phyloP scores from a whole-genome alignment of 1,284 basidiomycete species.

The Pterula multifida region DNA sequence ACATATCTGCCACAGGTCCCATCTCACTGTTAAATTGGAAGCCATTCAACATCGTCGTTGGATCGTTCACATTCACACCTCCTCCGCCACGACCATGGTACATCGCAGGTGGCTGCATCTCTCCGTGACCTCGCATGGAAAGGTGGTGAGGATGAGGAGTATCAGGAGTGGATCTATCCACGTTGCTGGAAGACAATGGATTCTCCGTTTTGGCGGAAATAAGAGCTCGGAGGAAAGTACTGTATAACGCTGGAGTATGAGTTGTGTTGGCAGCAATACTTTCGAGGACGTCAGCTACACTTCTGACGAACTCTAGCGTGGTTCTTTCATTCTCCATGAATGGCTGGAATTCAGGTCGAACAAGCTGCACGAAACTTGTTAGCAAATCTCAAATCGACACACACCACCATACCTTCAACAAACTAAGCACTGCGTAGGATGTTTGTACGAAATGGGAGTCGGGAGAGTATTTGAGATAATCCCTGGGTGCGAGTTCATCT shows the following conservation, averaged over 20 bases:
- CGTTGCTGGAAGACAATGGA: background rate
- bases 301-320: slow-evolving; percentile 62
- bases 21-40: slow-evolving; percentile 70
- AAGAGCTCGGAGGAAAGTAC: slow-evolving; percentile 73
- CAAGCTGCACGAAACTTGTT: slow-evolving; percentile 44
- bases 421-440: slow-evolving; percentile 78
- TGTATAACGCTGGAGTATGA: slow-evolving; percentile 83
- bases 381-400: slow-evolving; percentile 6
- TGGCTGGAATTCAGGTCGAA: slow-evolving; percentile 70
- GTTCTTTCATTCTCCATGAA: slow-evolving; percentile 66
- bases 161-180: slow-evolving; percentile 2
- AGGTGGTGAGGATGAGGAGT: background rate
- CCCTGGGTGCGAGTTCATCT: slow-evolving; percentile 65
- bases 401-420: slow-evolving; percentile 60
- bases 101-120: slow-evolving; percentile 1
- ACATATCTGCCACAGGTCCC: slow-evolving; percentile 67
- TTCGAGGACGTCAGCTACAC: slow-evolving; percentile 73
- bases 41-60: slow-evolving; percentile 23
- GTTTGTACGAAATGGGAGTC: slow-evolving; percentile 90
- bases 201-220: slow-evolving; percentile 46
- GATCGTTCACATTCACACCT: background rate
- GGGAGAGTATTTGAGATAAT: slow-evolving; percentile 75
- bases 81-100: background rate
- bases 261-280: slow-evolving; percentile 58
- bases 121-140: background rate